These are phyloP conservation scores for Penicillium sp. DNA, from an alignment of 2,329 filamentous ascomycete species.

Conservation along the genomic window DNA sequence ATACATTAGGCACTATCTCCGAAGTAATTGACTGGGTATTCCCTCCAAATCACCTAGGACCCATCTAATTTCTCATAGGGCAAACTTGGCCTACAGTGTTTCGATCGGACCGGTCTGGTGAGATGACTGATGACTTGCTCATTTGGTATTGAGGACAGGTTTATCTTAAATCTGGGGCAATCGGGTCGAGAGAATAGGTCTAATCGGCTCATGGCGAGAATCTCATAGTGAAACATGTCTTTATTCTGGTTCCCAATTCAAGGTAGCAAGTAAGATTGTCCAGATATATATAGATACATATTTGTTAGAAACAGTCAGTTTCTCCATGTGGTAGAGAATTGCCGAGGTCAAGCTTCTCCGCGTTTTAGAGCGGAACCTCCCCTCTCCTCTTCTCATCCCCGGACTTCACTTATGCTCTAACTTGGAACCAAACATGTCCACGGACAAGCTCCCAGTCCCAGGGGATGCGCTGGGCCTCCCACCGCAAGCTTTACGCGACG, in stretches of 20 bases:
- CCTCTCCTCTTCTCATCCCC: constrained; percentile 2
- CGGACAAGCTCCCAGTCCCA: constrained; percentile 14
- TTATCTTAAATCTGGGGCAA: constrained; percentile 43
- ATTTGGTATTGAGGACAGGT: constrained; percentile 39
- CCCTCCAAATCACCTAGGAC: not conserved
- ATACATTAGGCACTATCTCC: constrained; percentile 44
- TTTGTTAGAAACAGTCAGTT: too few species aligned
- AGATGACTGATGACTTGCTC: constrained; percentile 46
- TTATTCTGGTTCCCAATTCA: not conserved
- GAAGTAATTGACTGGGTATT: constrained; percentile 40
- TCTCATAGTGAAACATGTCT: constrained; percentile 19
- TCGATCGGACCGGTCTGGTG: constrained; percentile 45
- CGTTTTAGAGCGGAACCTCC: not conserved
- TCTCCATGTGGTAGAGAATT: not conserved
- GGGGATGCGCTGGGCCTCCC: constrained; percentile 46
- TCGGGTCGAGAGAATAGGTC: constrained; percentile 47
- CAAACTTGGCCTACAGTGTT: constrained; percentile 34
- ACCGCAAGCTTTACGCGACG: constrained; percentile 76
- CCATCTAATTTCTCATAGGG: constrained; percentile 17
- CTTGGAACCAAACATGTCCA: constrained; percentile 24
- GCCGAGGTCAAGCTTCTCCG: constrained; percentile 4
- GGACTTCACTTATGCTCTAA: not conserved
- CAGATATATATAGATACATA: too few species aligned
- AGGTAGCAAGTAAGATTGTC: not conserved
- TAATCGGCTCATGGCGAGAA: constrained; percentile 45